Conservation (phyloP, 1,284 basidiomycete species). For the Heterobasidion annosum region DNA sequence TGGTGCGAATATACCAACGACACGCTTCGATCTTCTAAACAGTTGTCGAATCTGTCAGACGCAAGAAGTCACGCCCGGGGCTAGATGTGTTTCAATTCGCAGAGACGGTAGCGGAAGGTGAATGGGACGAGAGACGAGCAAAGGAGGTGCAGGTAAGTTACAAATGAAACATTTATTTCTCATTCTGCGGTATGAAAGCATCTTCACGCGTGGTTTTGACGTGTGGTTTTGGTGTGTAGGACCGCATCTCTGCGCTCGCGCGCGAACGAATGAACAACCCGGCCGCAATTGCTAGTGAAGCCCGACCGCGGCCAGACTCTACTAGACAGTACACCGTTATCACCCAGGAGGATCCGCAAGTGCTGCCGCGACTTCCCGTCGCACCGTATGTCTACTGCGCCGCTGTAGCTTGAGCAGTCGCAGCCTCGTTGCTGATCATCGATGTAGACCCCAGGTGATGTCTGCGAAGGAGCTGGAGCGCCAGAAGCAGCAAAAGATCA, state of each 20-base stretch:
- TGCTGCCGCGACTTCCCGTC: slow-evolving; percentile 8
- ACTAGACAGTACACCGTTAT: slow-evolving; percentile 22
- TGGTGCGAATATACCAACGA: too few relatives aligned
- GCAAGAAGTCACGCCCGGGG: slow-evolving; percentile 53
- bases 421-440: background rate
- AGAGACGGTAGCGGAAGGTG: slow-evolving; percentile 60
- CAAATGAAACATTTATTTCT: background rate
- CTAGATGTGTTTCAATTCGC: slow-evolving; percentile 69
- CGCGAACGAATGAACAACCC: slow-evolving; percentile 5
- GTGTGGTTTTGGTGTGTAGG: slow-evolving; percentile 6
- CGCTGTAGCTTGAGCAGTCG: background rate
- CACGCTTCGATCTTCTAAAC: background rate
- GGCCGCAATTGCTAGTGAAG: background rate
- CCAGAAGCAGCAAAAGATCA: slow-evolving; percentile 14
- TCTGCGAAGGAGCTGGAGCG: slow-evolving; percentile 37
- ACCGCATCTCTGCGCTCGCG: slow-evolving; percentile 16
- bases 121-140: slow-evolving; percentile 50
- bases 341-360: slow-evolving; percentile 12
- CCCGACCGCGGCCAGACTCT: slow-evolving; percentile 3
- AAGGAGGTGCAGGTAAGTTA: slow-evolving; percentile 43
- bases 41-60: slow-evolving; percentile 58
- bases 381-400: slow-evolving; percentile 16
- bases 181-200: background rate
- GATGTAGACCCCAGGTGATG: slow-evolving; percentile 41
- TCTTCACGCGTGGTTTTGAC: background rate